A percentile compares a stretch with the other conserved stretches of the same genome.
phyloP scores from a whole-genome alignment of 495 filamentous ascomycete species.

The Podospora bellae-mahoneyi region DNA sequence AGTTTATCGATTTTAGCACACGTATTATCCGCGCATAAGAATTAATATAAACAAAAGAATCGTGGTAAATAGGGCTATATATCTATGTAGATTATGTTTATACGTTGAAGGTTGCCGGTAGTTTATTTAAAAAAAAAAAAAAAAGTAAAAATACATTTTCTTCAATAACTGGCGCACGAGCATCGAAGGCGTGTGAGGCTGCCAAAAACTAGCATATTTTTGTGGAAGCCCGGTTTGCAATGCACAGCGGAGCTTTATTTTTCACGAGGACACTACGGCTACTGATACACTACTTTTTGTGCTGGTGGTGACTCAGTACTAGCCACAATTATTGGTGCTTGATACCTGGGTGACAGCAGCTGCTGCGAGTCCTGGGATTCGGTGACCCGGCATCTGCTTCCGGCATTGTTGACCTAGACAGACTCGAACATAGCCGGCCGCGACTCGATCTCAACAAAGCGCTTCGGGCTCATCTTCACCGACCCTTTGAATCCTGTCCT shows the following conservation, averaged over 20 bases:
- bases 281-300: background rate
- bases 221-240: too few species aligned
- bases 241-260: background rate
- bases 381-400: conserved; percentile 8
- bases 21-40: too few species aligned
- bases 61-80: too few species aligned
- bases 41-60: too few species aligned
- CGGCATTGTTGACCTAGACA: conserved; percentile 5
- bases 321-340: background rate
- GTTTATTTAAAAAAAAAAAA: too few species aligned
- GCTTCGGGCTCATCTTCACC: conserved; percentile 1
- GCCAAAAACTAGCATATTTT: too few species aligned
- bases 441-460: background rate
- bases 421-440: background rate
- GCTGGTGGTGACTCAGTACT: background rate
- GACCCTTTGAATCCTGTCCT: background rate
- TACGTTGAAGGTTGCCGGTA: too few species aligned
- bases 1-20: too few species aligned
- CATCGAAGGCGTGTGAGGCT: too few species aligned
- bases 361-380: background rate
- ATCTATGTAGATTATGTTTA: too few species aligned
- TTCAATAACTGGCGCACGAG: too few species aligned
- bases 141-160: too few species aligned
- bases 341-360: background rate
- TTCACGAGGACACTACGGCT: background rate